Conservation (phyloP, 257 asterid species). For the Rubia yunnanensis region DNA sequence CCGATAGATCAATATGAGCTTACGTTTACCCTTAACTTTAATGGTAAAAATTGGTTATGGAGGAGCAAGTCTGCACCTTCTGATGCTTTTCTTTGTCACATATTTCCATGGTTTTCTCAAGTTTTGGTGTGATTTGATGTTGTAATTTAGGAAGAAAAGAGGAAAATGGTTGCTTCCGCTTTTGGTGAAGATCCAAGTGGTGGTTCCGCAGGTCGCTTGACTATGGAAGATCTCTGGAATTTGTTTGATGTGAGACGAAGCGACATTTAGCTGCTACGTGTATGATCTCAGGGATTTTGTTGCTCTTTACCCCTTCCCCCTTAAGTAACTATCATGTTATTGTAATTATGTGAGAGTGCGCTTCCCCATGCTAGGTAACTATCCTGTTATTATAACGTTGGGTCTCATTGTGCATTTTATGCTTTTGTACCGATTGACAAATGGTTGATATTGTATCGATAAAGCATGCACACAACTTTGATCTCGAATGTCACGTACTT, state of each 20-base stretch:
- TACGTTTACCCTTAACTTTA: too few species aligned
- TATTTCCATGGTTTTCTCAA: neutral
- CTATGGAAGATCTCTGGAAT: slow-evolving; percentile 65
- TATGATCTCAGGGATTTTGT: neutral
- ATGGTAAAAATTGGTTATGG: neutral
- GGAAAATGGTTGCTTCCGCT: slow-evolving; percentile 97
- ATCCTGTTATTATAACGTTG: too few species aligned
- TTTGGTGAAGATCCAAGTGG: slow-evolving; percentile 92
- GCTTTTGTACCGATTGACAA: too few species aligned
- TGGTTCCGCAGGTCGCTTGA: slow-evolving; percentile 49
- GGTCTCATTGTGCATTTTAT: too few species aligned
- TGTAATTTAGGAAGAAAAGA: slow-evolving; percentile 75
- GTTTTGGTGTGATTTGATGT: neutral
- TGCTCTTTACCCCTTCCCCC: neutral
- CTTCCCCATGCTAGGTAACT: neutral
- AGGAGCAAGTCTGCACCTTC: neutral
- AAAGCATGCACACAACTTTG: too few species aligned
- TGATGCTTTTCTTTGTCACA: neutral
- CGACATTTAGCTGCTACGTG: neutral
- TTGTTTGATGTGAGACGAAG: slow-evolving; percentile 32
- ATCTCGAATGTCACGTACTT: too few species aligned
- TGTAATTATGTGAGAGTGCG: neutral
- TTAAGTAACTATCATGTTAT: neutral
- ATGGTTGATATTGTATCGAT: too few species aligned
- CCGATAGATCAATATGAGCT: neutral